Evolutionary conservation across 2,329 filamentous ascomycete genomes (phyloP).

Genomic region (Pseudogymnoascus sp.): DNA sequence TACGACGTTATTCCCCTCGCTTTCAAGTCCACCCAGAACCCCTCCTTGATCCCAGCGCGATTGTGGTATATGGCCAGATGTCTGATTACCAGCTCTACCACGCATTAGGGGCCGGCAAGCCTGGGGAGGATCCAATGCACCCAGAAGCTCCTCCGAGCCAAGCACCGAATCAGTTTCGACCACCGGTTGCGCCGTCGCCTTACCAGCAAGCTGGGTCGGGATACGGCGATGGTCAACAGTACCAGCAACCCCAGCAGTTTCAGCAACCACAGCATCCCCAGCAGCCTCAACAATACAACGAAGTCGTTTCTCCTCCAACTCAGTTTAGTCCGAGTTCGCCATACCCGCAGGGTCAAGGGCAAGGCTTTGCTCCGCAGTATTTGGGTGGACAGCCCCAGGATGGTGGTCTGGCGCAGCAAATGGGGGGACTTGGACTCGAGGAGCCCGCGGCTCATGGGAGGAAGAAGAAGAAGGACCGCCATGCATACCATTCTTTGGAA

Average conservation of each 20-base stretch:
- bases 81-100: constrained; percentile 50
- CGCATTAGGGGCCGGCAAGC: constrained; percentile 48
- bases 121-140: constrained; percentile 47
- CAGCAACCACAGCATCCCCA: constrained; percentile 20
- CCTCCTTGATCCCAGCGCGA: neutral
- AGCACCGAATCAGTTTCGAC: constrained; percentile 48
- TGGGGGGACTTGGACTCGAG: constrained; percentile 66
- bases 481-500: constrained; percentile 84
- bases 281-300: constrained; percentile 23
- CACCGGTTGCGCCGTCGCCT: constrained; percentile 44
- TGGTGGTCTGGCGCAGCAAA: constrained; percentile 57
- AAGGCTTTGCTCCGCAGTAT: constrained; percentile 28
- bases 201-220: constrained; percentile 32
- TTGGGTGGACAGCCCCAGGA: constrained; percentile 35
- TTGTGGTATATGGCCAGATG: constrained; percentile 33
- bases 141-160: constrained; percentile 43
- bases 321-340: constrained; percentile 8
- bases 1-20: neutral
- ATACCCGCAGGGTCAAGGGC: constrained; percentile 27
- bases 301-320: constrained; percentile 2
- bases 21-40: neutral
- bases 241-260: constrained; percentile 14
- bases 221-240: constrained; percentile 15
- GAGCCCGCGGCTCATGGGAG: constrained; percentile 41
- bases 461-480: constrained; percentile 88